Base-by-base conservation (phyloP, 1,284 basidiomycete species). In the Polyporus tsugae region DNA sequence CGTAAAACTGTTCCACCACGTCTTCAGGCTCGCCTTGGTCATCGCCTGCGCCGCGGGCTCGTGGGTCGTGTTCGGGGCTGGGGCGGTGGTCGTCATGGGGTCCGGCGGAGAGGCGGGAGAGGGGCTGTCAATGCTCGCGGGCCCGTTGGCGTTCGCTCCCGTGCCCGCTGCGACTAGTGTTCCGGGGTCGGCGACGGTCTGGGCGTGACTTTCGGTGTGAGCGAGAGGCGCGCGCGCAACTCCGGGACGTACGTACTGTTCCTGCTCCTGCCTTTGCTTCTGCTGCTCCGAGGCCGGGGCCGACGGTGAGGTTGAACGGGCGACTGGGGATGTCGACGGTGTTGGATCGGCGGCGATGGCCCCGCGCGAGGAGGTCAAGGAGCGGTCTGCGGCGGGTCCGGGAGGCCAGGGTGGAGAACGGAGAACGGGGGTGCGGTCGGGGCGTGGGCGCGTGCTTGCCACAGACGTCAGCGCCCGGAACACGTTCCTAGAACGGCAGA, bases 1-100 rank as follows among this genome's bases (percentile, higher is more conserved):
- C 55, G 87, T 89, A 76, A 95, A 94, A 71, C 89, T 86, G 67
- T 89, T 88, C 92, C 94, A 95, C 95, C 95, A 96, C 6, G 91
- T 87, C 82, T 91, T 92, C 66, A 95, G 85, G 66, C 84, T 89
- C 22, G 88, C 88, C 75, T 86, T 90, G 38, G 86, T 85, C 10
- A 88, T 86, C 41, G 85, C 81, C 19, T 68, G 58, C 52, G 74
- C 71, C 39, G 73, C 69, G 52, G 73, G 67, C 58, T 73, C 75
- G 68, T 38, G 49, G 55, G 29, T 57, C 42, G 42, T 39, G 39
- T 60, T 25, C 58, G 66, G 63, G 10, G 61, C 25, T 39, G 55
- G 67, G 22, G 63, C 60, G 69, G 46, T 52, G 22, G 71, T 69
- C 57, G 71, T 72, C 69, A 68, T 70, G 60, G 62, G 63, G 62